These are phyloP conservation scores for Hippophae tibetana DNA, from an alignment of 306 rosid species.

Conservation along the genomic window DNA sequence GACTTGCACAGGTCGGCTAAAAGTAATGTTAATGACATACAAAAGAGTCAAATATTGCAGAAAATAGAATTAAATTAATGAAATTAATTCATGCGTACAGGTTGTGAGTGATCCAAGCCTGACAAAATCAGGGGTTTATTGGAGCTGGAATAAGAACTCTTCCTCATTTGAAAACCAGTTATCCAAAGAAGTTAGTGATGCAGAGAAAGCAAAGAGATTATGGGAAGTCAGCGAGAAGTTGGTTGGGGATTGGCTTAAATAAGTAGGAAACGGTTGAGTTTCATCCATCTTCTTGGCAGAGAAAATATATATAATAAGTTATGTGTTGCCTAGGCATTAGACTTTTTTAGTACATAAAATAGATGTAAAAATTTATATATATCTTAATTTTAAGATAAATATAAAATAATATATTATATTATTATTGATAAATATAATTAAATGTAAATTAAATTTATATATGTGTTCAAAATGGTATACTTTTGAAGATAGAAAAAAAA, in stretches of 20 bases:
- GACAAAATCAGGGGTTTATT: conserved; percentile 23
- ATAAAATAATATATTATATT: too few relatives aligned
- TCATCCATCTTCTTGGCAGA: neutral
- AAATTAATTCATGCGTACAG: conserved; percentile 1
- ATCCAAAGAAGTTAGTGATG: conserved; percentile 23
- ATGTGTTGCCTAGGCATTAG: too few relatives aligned
- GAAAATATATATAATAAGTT: neutral
- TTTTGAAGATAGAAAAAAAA: too few relatives aligned
- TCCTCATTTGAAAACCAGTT: conserved; percentile 26
- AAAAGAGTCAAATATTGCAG: neutral
- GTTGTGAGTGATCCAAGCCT: conserved; percentile 24
- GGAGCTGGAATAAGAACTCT: conserved; percentile 26
- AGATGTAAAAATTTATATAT: too few relatives aligned
- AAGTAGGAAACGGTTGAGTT: neutral
- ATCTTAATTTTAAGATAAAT: too few relatives aligned
- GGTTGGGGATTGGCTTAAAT: conserved; percentile 17
- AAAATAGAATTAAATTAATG: too few relatives aligned
- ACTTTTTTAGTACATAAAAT: too few relatives aligned
- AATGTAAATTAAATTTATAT: too few relatives aligned
- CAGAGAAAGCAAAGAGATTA: conserved; percentile 15
- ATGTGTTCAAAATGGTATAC: too few relatives aligned
- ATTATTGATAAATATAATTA: too few relatives aligned
- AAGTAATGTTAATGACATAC: neutral
- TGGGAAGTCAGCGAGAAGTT: conserved; percentile 27
- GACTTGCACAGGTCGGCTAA: conserved; percentile 19